These are phyloP conservation scores for Barnettozyma vustinii DNA, from an alignment of 805 yeast species.

Conservation along the genomic window DNA sequence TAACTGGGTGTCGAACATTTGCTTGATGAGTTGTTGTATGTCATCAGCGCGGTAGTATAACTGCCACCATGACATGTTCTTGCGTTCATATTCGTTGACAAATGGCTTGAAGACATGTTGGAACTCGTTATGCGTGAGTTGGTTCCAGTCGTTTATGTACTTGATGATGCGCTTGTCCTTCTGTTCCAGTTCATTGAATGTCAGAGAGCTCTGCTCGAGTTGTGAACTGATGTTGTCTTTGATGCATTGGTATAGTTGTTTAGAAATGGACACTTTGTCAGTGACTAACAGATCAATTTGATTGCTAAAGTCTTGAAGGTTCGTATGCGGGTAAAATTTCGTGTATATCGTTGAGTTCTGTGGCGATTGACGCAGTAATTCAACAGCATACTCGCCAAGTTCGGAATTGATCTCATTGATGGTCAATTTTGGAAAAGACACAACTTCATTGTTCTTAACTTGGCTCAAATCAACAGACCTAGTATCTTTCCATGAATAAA, in stretches of 20 bases:
- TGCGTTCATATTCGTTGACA: constrained; percentile 21
- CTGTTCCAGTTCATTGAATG: constrained; percentile 13
- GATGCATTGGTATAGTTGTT: constrained; percentile 14
- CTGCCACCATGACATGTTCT: constrained; percentile 28
- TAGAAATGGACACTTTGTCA: constrained; percentile 15
- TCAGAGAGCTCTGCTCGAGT: constrained; percentile 17
- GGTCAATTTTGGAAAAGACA: constrained; percentile 9
- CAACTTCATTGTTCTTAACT: not conserved
- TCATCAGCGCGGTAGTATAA: constrained; percentile 29
- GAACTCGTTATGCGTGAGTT: constrained; percentile 26
- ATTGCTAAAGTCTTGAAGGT: constrained; percentile 16
- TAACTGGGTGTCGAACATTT: constrained; percentile 23
- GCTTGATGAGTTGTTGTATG: constrained; percentile 23
- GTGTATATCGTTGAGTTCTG: constrained; percentile 25
- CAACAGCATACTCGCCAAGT: constrained; percentile 19
- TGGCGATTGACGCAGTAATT: constrained; percentile 25
- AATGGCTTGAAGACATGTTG: constrained; percentile 26
- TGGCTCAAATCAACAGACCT: not conserved
- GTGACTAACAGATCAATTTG: constrained; percentile 11
- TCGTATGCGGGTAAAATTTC: constrained; percentile 20
- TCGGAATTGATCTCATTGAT: constrained; percentile 24
- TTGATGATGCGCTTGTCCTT: constrained; percentile 16
- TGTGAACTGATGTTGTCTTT: constrained; percentile 15
- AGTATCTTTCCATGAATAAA: constrained; percentile 16
- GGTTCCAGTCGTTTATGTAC: constrained; percentile 26